Percentiles rank a stretch among this genome's conserved stretches.
phyloP scores from a whole-genome alignment of 441 rosid genomes.

The Dalechampia spathulata region DNA sequence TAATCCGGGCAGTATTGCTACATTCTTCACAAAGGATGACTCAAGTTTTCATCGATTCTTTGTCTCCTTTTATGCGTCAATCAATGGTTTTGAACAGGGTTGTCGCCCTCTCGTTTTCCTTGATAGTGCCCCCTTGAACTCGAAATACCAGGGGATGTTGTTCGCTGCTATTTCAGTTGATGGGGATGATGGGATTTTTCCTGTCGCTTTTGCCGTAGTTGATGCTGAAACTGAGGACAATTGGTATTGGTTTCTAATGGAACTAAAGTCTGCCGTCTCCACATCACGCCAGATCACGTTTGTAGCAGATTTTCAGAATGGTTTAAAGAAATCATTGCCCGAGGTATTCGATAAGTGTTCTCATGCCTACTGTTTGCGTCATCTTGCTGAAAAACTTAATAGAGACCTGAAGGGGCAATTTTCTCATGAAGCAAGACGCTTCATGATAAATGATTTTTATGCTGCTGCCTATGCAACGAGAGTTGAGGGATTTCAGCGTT shows the following conservation, averaged over 20 bases:
- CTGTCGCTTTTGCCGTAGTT: slow-evolving; percentile 19
- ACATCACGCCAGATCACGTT: slow-evolving; percentile 17
- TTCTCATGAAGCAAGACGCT: slow-evolving; percentile 25
- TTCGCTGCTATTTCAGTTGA: slow-evolving; percentile 20
- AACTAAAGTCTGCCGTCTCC: slow-evolving; percentile 17
- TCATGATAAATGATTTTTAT: slow-evolving; percentile 24
- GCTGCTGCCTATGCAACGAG: slow-evolving; percentile 23
- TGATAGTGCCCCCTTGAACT: slow-evolving; percentile 19
- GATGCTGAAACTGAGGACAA: slow-evolving; percentile 20
- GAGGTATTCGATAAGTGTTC: slow-evolving; percentile 18
- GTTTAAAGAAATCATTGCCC: slow-evolving; percentile 15
- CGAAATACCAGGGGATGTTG: slow-evolving; percentile 19
- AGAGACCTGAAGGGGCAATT: slow-evolving; percentile 23
- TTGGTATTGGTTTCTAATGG: slow-evolving; percentile 20
- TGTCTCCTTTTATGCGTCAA: slow-evolving; percentile 33
- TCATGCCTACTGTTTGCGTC: slow-evolving; percentile 21
- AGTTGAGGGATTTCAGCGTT: slow-evolving; percentile 19
- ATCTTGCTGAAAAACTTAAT: slow-evolving; percentile 21
- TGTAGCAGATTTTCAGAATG: slow-evolving; percentile 22
- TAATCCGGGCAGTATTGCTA: slow-evolving; percentile 38
- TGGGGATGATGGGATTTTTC: slow-evolving; percentile 21
- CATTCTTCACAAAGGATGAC: slow-evolving; percentile 38
- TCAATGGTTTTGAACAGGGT: slow-evolving; percentile 20
- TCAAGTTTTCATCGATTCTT: slow-evolving; percentile 35
- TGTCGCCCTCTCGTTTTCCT: slow-evolving; percentile 24